These are phyloP conservation scores for Candida nanaspora DNA, from an alignment of 805 yeast genomes.

Conservation along the genomic window DNA sequence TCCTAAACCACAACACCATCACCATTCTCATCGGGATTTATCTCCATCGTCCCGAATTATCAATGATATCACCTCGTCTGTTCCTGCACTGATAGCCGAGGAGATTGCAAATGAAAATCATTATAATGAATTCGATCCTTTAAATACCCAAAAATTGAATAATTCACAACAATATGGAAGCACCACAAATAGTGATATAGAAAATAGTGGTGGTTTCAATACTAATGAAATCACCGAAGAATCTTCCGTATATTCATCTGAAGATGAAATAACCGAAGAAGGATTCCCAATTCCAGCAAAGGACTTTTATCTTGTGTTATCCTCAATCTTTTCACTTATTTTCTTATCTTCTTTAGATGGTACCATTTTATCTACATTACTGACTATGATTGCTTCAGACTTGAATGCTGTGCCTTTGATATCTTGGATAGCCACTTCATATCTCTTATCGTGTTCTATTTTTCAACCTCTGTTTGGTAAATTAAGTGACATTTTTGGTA, in stretches of 20 bases:
- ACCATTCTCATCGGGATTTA: too few relatives aligned
- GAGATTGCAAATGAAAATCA: constrained; percentile 2
- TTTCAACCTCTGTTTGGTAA: constrained; percentile 72
- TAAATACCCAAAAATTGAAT: background rate
- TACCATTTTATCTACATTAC: constrained; percentile 59
- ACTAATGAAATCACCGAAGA: background rate
- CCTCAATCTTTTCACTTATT: constrained; percentile 37
- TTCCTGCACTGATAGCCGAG: constrained; percentile 1
- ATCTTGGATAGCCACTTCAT: constrained; percentile 71
- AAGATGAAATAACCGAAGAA: constrained; percentile 1
- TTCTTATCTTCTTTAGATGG: constrained; percentile 62
- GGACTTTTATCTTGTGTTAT: constrained; percentile 27
- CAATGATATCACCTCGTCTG: background rate
- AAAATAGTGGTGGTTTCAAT: background rate
- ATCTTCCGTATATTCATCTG: background rate
- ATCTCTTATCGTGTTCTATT: constrained; percentile 60
- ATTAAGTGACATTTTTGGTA: constrained; percentile 64
- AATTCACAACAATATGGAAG: too few relatives aligned
- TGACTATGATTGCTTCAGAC: constrained; percentile 63
- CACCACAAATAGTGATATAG: background rate
- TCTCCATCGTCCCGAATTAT: constrained; percentile 1
- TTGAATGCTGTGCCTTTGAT: constrained; percentile 54
- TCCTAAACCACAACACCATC: background rate
- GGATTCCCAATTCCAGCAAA: constrained; percentile 18
- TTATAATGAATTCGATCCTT: background rate